A percentile compares a stretch with the other conserved stretches of the same genome.
Conservation (phyloP, 495 filamentous ascomycete genomes). For the Hypoxylon crocopeplum region DNA sequence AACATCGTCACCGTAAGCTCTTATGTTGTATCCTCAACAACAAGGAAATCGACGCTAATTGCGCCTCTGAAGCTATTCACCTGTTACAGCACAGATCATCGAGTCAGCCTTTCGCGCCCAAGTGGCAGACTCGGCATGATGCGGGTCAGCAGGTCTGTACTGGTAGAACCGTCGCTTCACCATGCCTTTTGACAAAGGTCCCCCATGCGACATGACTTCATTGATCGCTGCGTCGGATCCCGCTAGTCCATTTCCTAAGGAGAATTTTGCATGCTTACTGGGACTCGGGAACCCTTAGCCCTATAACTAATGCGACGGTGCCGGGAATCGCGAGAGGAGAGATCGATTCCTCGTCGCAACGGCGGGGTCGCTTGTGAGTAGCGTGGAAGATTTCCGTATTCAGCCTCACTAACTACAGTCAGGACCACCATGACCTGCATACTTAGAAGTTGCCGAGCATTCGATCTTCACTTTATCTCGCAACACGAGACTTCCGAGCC, state of each 20-base stretch:
- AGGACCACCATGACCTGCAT: constrained; percentile 12
- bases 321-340: constrained; percentile 4
- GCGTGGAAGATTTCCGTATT: constrained; percentile 24
- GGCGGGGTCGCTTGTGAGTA: constrained; percentile 26
- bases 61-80: constrained; percentile 14
- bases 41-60: constrained; percentile 2
- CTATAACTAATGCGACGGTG: constrained; percentile 12
- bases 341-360: constrained; percentile 14
- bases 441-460: not conserved
- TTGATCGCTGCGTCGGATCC: constrained; percentile 4
- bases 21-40: constrained; percentile 18
- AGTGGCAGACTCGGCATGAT: not conserved
- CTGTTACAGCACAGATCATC: constrained; percentile 22
- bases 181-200: not conserved
- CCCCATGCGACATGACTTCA: constrained; percentile 29
- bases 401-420: constrained; percentile 23
- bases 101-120: constrained; percentile 16
- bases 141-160: constrained; percentile 7
- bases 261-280: not conserved
- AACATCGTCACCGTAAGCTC: constrained; percentile 24
- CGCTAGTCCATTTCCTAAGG: constrained; percentile 6
- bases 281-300: not conserved
- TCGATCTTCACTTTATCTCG: constrained; percentile 18
- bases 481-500: constrained; percentile 23
- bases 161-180: not conserved